Percentiles rank a stretch among this genome's conserved stretches.
These are phyloP conservation scores for Crithidia sp. DNA, from an alignment of 208 protist species.

Conservation along the genomic window DNA sequence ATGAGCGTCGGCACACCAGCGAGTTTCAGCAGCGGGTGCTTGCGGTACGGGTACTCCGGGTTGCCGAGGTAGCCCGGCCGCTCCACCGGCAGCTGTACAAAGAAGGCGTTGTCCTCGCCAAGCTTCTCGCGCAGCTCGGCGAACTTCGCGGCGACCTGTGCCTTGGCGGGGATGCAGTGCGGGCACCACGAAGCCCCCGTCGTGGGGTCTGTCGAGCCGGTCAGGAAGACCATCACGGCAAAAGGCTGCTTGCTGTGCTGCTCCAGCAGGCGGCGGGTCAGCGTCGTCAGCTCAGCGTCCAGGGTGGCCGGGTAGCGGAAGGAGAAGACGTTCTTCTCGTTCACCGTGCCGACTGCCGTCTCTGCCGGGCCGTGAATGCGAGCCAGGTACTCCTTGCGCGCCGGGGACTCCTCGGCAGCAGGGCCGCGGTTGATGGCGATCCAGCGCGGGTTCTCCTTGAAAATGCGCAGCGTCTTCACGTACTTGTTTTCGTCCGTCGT, in stretches of 20 bases:
- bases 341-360: constrained; percentile 31
- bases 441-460: constrained; percentile 81
- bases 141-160: constrained; percentile 47
- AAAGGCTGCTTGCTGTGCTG: constrained; percentile 27
- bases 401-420: constrained; percentile 34
- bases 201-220: constrained; percentile 47
- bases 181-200: constrained; percentile 83
- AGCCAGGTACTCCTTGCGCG: constrained; percentile 52
- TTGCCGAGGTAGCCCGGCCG: constrained; percentile 70
- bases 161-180: constrained; percentile 64
- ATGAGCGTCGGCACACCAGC: constrained; percentile 56
- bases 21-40: constrained; percentile 52
- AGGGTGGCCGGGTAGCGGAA: constrained; percentile 38
- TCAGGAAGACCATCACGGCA: constrained; percentile 61
- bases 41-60: constrained; percentile 64
- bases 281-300: constrained; percentile 37
- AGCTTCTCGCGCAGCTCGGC: constrained; percentile 40
- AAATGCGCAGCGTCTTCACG: constrained; percentile 78
- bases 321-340: constrained; percentile 32
- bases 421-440: constrained; percentile 62
- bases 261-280: constrained; percentile 30
- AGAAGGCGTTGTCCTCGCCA: constrained; percentile 38
- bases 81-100: constrained; percentile 69
- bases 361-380: constrained; percentile 20
- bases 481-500: constrained; percentile 58